Conservation (phyloP, 108 stramenopile genomes). For the Fistulifera solaris region DNA sequence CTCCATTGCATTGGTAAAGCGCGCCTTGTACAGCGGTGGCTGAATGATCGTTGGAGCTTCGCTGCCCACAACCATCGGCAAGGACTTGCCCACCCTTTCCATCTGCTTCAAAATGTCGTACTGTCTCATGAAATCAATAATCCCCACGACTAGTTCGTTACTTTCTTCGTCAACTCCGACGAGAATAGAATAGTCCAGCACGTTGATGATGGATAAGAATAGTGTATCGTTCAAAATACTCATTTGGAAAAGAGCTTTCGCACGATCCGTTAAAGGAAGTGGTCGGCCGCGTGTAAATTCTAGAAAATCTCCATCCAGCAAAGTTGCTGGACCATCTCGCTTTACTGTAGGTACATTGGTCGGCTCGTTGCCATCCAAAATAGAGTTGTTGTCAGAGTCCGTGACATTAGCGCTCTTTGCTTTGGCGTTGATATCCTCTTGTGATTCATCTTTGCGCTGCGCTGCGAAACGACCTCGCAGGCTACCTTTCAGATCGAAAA, state of each 20-base stretch:
- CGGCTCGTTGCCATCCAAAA: slow-evolving; percentile 9
- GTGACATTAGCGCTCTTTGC: slow-evolving; percentile 15
- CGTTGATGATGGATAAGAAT: slow-evolving; percentile 92
- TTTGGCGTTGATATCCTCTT: slow-evolving; percentile 8
- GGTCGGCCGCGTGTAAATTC: slow-evolving; percentile 89
- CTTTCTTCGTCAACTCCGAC: slow-evolving; percentile 92
- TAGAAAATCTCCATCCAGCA: slow-evolving; percentile 94
- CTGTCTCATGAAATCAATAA: slow-evolving; percentile 97
- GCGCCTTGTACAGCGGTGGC: slow-evolving; percentile 89
- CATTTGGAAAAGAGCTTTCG: slow-evolving; percentile 90
- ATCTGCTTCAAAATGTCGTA: slow-evolving; percentile 98
- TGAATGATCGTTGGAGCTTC: slow-evolving; percentile 97
- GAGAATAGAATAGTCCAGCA: slow-evolving; percentile 95
- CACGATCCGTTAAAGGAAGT: slow-evolving; percentile 86
- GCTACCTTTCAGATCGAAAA: slow-evolving; percentile 94
- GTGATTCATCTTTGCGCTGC: slow-evolving; percentile 36
- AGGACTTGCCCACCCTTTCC: slow-evolving; percentile 90
- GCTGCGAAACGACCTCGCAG: slow-evolving; percentile 87
- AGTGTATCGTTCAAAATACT: slow-evolving; percentile 92
- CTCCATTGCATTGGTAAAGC: slow-evolving; percentile 95
- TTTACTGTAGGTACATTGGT: slow-evolving; percentile 12
- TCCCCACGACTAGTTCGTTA: slow-evolving; percentile 92
- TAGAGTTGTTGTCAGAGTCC: slow-evolving; percentile 23
- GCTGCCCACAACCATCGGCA: slow-evolving; percentile 95
- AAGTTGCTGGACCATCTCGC: slow-evolving; percentile 28